Percentiles rank a stretch among this genome's conserved stretches.
Conservation (phyloP, 352 stramenopile species). For the Blastocystis sp. region DNA sequence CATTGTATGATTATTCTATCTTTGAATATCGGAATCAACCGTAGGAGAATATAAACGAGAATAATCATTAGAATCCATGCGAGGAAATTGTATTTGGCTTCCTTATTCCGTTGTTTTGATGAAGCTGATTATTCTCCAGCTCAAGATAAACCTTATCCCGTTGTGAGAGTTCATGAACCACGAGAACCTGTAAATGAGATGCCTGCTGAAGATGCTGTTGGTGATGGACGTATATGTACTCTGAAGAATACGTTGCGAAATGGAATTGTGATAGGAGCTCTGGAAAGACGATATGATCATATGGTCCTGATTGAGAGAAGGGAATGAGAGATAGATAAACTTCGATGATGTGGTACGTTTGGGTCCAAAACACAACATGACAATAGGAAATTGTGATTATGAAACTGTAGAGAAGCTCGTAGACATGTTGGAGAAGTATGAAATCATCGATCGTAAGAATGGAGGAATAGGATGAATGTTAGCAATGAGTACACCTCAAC, state of each 20-base stretch:
- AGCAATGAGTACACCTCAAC: slow-evolving; percentile 27
- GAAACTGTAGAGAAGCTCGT: not conserved
- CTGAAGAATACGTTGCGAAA: slow-evolving; percentile 29
- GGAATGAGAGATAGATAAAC: not conserved
- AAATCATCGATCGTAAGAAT: slow-evolving; percentile 1
- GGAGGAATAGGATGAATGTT: not conserved
- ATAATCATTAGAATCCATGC: not conserved
- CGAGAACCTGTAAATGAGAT: not conserved
- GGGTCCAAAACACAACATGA: slow-evolving; percentile 33
- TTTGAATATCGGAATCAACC: slow-evolving; percentile 41
- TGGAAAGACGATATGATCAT: slow-evolving; percentile 45
- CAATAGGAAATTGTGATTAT: not conserved
- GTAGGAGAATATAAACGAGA: not conserved
- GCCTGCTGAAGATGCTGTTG: not conserved
- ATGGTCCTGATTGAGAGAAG: not conserved
- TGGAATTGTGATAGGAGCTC: slow-evolving; percentile 14
- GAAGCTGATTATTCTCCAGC: not conserved
- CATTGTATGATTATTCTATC: slow-evolving; percentile 23
- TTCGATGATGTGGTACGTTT: slow-evolving; percentile 20
- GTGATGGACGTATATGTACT: not conserved
- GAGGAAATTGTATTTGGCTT: slow-evolving; percentile 23
- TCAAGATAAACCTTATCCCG: not conserved
- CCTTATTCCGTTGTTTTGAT: slow-evolving; percentile 39
- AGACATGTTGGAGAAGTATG: slow-evolving; percentile 41
- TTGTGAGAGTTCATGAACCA: not conserved